Conservation (phyloP, 2,329 filamentous ascomycete species). For the Sporothrix schenckii region DNA sequence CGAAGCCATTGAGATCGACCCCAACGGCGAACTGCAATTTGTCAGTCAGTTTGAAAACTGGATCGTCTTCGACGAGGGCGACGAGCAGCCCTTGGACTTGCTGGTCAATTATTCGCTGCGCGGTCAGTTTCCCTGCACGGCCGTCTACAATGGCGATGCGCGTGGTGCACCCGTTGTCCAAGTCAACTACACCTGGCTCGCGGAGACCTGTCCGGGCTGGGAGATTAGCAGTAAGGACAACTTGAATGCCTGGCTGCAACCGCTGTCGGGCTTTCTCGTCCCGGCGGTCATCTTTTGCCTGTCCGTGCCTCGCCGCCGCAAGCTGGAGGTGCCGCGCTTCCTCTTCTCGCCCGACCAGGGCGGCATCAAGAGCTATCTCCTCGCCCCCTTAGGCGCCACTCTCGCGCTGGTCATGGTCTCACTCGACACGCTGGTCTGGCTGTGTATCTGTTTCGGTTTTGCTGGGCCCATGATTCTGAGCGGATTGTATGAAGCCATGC, state of each 20-base stretch:
- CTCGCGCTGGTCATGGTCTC: slow-evolving; percentile 36
- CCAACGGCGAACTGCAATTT: slow-evolving; percentile 30
- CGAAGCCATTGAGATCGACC: slow-evolving; percentile 34
- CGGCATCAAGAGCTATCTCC: slow-evolving; percentile 33
- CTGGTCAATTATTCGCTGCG: slow-evolving; percentile 30
- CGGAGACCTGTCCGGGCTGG: slow-evolving; percentile 39
- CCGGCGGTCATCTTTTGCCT: slow-evolving; percentile 41
- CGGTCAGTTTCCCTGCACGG: slow-evolving; percentile 38
- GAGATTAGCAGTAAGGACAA: slow-evolving; percentile 35
- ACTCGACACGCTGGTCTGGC: slow-evolving; percentile 40
- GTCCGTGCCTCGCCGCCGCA: slow-evolving; percentile 39
- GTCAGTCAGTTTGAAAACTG: slow-evolving; percentile 17
- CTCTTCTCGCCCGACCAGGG: slow-evolving; percentile 36
- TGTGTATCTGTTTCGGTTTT: slow-evolving; percentile 40
- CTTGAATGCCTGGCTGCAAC: slow-evolving; percentile 39
- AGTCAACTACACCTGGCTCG: slow-evolving; percentile 36
- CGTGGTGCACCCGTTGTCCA: slow-evolving; percentile 36
- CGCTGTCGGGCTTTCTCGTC: slow-evolving; percentile 39
- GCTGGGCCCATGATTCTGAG: slow-evolving; percentile 42
- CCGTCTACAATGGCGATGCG: slow-evolving; percentile 35
- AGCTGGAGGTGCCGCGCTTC: slow-evolving; percentile 35
- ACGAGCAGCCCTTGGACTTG: slow-evolving; percentile 28
- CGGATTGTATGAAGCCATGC: slow-evolving; percentile 41
- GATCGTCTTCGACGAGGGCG: slow-evolving; percentile 30
- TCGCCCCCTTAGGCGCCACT: slow-evolving; percentile 32